Evolutionary conservation across 176 grass and related monocot species (phyloP).

Genomic region (Tillandsia leiboldiana): DNA sequence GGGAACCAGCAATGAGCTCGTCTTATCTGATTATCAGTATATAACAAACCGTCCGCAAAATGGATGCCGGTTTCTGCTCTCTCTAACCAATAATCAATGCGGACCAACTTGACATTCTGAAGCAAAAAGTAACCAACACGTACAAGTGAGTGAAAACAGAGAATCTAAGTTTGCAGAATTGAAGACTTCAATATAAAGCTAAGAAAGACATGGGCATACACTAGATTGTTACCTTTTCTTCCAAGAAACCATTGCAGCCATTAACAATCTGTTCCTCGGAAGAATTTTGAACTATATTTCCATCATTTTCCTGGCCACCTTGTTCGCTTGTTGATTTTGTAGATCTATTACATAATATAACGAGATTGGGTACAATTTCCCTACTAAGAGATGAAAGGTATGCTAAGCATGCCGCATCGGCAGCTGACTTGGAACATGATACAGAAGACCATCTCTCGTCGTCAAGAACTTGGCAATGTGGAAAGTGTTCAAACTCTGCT

Average conservation of each 20-base stretch:
- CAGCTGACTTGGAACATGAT: conserved; percentile 78
- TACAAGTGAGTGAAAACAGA: neutral
- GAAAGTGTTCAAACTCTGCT: conserved; percentile 63
- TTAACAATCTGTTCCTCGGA: conserved; percentile 41
- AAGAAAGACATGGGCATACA: neutral
- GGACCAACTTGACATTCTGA: conserved; percentile 73
- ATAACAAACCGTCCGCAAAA: conserved; percentile 54
- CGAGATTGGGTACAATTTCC: conserved; percentile 70
- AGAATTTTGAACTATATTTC: conserved; percentile 12
- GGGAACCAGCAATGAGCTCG: conserved; percentile 89
- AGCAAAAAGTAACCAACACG: conserved; percentile 28
- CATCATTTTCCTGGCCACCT: conserved; percentile 40
- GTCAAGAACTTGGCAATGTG: conserved; percentile 55
- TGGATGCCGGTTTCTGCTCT: conserved; percentile 83
- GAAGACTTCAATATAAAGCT: neutral
- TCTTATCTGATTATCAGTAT: conserved; percentile 68
- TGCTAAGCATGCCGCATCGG: conserved; percentile 57
- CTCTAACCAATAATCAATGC: conserved; percentile 83
- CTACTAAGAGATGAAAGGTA: conserved; percentile 67
- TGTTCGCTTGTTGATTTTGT: conserved; percentile 41
- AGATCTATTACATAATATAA: conserved; percentile 50
- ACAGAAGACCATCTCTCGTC: conserved; percentile 69
- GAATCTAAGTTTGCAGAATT: neutral
- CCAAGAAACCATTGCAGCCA: conserved; percentile 46
- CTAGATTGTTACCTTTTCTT: conserved; percentile 23